Evolutionary conservation across 257 asterid species (phyloP), one percentile per base, ranked within the genome.

Genomic region (Nicotiana knightiana): DNA sequence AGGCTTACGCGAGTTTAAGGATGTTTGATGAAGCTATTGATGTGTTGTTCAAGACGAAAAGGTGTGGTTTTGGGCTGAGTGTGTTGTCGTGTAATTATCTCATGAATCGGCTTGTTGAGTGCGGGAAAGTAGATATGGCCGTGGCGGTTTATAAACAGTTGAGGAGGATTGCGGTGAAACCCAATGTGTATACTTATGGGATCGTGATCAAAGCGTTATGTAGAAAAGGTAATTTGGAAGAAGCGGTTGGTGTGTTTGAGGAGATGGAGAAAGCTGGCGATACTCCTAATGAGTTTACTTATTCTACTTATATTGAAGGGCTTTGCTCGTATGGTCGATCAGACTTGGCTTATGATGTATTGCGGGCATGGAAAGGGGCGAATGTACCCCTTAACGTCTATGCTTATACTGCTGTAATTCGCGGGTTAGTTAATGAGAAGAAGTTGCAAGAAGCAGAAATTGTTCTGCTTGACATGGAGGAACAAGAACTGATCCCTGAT

Each of bases 21-120:
- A 90, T 90, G 97, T 93, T 93, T 81, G 92, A 92, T 73, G 93
- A 95, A 85, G 97, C 99, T 12, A 82, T 90, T 39, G 86, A 87
- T 70, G 81, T 84, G 48, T 58, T 92, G 57, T 89, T 90, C 54
- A 83, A 77, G 33, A 90, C 85, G 7, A 88, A 81, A 67, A 83
- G 90, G 80, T 86, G 73, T 9, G 90, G 93, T 43, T 85, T 92
- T 70, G 92, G 87, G 61, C 82, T 85, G 2, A 85, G 90, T 83
- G 83, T 95, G 84, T 79, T 85, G 81, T 87, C 96, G 0, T 95
- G 93, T 83, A 93, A 95, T 71, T 92, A 85, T 81, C 80, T 93
- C 88, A 84, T 93, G 86, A 88, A 92, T 82, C 82, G 88, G 85
- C 85, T 95, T 88, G 91, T 91, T 83, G 85, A 81, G 55, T 83